Base-by-base conservation (phyloP, 306 rosid species). In the Acacia crassicarpa region DNA sequence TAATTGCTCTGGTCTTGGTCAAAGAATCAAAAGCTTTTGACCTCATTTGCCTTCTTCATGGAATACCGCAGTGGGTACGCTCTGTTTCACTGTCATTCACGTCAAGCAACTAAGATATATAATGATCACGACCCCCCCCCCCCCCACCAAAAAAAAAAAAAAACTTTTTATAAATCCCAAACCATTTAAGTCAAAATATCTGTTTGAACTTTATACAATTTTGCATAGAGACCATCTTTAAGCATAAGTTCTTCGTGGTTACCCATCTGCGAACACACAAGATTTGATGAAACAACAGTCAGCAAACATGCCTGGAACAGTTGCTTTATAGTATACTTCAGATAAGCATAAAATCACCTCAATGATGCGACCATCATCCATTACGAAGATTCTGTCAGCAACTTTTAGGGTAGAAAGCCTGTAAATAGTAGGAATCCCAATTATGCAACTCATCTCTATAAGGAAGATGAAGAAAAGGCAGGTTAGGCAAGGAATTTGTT, bases 381-480 rank as follows among this genome's bases (percentile, higher is more conserved):
- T 91, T 46, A 92, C 97, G 38, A 94, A 86, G 75, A 94, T 91
- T 71, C 89, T 79, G 82, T 94, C 98, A 68, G 97, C 97, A 44
- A 92, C 97, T 92, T 90, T 91, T 68, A 91, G 82, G 8, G 98
- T 91, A 75, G 98, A 94, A 69, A 94, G 97, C 91, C 98, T 94
- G 89, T 61, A 46, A 76, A 58, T 53, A 13, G 71, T 8, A 27
- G 67, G 38, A 63, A 41, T 77, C 63, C 45, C 16, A 41, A 68
- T 69, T 59, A 30, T 38, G 43, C 48, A 72, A 73, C 61, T 30
- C 22, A 17, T 77, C 40, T 67, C 6, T 72, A 38, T 3, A 46
- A 69, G 8, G 27, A 20, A 8, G 30, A 56, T 20, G 15, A 9
- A 76, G 58, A 58, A 9, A 9, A 56, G 78, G 67, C 48, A 56